Evolutionary conservation across 2,329 filamentous ascomycete species (phyloP), one percentile per base, ranked within the genome.

Genomic region (Colletotrichum agaves): DNA sequence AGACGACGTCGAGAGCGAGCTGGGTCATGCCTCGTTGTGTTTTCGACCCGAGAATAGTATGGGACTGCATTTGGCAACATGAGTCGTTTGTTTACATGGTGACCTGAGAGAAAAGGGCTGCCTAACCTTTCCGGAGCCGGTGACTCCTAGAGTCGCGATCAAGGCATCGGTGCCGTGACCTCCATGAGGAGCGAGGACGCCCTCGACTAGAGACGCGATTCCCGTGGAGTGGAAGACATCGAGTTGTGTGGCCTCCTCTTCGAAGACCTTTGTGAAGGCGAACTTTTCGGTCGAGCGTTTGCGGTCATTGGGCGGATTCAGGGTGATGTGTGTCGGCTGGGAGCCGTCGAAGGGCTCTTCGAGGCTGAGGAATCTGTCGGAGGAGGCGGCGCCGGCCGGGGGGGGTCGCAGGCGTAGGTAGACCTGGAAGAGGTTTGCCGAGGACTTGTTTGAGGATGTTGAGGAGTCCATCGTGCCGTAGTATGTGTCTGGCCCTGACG

Each of bases 221-320:
- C 91, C 91, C 0, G 91, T 93, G 74, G 90, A 90, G 71, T 93
- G 87, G 76, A 99, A 98, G 10, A 99, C 81, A 74, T 98, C 93
- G 31, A 96, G 83, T 76, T 99, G 96, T 6, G 87, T 88, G 2
- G 93, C 90, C 74, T 91, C 85, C 75, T 98, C 94, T 73, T 97
- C 92, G 73, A 98, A 98, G 1, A 99, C 94, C 70, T 89, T 89
- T 0, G 96, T 99, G 76, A 99, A 99, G 2, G 91, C 93, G 77
- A 98, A 99, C 76, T 92, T 93, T 78, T 99, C 96, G 39, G 98
- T 89, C 1, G 94, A 94, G 50, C 94, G 89, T 72, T 95, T 93
- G 63, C 95, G 88, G 69, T 98, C 95, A 70, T 90, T 92, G 2
- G 93, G 92, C 0, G 94, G 94, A 72, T 93, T 92, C 15, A 94